Evolutionary conservation across 768 basidiomycete genomes (phyloP).

Genomic region (Plicaturopsis crispa): DNA sequence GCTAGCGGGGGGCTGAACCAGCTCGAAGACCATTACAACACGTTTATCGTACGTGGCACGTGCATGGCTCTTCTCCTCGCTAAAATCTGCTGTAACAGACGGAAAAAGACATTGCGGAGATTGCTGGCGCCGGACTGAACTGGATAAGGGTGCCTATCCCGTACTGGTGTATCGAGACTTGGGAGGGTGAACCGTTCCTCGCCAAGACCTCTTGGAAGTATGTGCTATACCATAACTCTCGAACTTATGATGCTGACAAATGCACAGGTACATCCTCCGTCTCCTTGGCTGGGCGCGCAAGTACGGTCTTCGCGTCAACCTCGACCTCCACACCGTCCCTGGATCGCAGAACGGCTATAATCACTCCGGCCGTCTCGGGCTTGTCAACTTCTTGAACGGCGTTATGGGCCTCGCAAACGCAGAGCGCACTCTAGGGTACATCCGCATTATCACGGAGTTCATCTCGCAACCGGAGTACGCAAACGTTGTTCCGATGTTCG

Average conservation of each 20-base stretch:
- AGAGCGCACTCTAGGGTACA: constrained; percentile 67
- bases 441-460: constrained; percentile 73
- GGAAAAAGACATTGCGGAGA: constrained; percentile 83
- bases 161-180: constrained; percentile 82
- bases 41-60: constrained; percentile 60
- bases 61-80: neutral
- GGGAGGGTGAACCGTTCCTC: constrained; percentile 71
- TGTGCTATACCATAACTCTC: constrained; percentile 12
- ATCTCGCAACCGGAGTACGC: constrained; percentile 69
- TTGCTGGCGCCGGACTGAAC: constrained; percentile 83
- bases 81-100: constrained; percentile 40
- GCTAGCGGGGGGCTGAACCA: constrained; percentile 53
- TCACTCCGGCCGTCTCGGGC: constrained; percentile 50
- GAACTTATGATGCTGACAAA: neutral
- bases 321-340: constrained; percentile 76
- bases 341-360: constrained; percentile 75
- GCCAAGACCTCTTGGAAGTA: constrained; percentile 69
- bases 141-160: constrained; percentile 77
- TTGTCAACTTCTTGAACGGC: constrained; percentile 55
- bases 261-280: constrained; percentile 59
- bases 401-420: constrained; percentile 87
- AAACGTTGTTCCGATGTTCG: constrained; percentile 53
- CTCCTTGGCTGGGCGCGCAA: constrained; percentile 81
- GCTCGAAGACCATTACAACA: constrained; percentile 72
- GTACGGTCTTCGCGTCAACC: constrained; percentile 77